Evolutionary conservation across 257 asterid species (phyloP).

Genomic region (Eustoma russellianum): DNA sequence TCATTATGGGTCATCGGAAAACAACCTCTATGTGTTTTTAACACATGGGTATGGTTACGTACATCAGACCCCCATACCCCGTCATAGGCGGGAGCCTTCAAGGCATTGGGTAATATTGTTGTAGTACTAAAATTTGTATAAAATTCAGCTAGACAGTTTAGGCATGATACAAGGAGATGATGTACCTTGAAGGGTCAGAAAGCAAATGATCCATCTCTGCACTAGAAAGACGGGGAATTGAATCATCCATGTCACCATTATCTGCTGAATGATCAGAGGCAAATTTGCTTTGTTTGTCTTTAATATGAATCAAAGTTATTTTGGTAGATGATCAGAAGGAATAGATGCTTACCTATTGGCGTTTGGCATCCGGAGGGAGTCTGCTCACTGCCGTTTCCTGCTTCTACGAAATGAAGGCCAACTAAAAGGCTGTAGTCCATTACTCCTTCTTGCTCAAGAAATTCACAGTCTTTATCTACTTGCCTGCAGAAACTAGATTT

Average conservation of each 20-base stretch:
- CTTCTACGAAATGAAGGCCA: constrained; percentile 32
- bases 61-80: too few relatives aligned
- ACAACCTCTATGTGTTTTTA: neutral
- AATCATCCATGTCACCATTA: constrained; percentile 48
- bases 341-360: constrained; percentile 20
- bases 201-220: constrained; percentile 72
- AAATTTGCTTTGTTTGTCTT: constrained; percentile 1
- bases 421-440: constrained; percentile 44
- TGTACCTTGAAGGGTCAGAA: constrained; percentile 70
- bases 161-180: constrained; percentile 3
- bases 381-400: constrained; percentile 12
- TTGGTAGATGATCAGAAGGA: neutral
- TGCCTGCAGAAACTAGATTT: constrained; percentile 20
- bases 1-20: too few relatives aligned
- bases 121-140: too few relatives aligned
- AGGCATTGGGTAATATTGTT: neutral
- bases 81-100: too few relatives aligned
- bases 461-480: constrained; percentile 35
- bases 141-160: neutral
- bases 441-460: constrained; percentile 34
- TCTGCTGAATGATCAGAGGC: constrained; percentile 24
- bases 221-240: constrained; percentile 55
- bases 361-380: constrained; percentile 21
- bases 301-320: neutral
- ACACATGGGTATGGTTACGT: too few relatives aligned